Conservation (phyloP, 139 green algal genomes). For the Tetraselmis chui region DNA sequence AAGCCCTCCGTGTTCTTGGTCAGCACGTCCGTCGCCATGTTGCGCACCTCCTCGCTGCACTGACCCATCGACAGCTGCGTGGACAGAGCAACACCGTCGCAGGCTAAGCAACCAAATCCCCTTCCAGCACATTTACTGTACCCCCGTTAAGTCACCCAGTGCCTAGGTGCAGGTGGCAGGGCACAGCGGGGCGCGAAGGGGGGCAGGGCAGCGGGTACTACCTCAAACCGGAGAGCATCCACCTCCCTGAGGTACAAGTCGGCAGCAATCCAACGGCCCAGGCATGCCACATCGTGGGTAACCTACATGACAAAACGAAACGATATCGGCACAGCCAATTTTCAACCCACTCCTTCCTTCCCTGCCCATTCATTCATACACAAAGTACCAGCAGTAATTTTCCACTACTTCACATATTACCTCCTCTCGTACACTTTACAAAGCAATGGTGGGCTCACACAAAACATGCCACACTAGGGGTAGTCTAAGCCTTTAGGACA, state of each 20-base stretch:
- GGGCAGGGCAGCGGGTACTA: conserved; percentile 6
- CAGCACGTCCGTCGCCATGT: conserved; percentile 20
- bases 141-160: neutral
- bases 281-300: conserved; percentile 61
- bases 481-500: no score
- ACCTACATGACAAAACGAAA: conserved; percentile 26
- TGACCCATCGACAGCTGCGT: conserved; percentile 81
- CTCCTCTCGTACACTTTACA: no score
- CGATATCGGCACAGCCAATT: neutral
- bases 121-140: neutral
- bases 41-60: conserved; percentile 57
- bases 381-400: no score
- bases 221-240: conserved; percentile 80
- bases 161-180: neutral
- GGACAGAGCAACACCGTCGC: neutral
- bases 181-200: neutral
- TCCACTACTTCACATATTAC: no score
- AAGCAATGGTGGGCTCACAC: no score
- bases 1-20: neutral
- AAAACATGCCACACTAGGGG: no score
- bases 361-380: no score
- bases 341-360: no score
- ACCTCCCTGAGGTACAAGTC: conserved; percentile 90
- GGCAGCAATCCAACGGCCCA: conserved; percentile 80
- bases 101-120: no score